phyloP scores from a whole-genome alignment of 148 eudicot genomes.

The Persicaria tinctoria region DNA sequence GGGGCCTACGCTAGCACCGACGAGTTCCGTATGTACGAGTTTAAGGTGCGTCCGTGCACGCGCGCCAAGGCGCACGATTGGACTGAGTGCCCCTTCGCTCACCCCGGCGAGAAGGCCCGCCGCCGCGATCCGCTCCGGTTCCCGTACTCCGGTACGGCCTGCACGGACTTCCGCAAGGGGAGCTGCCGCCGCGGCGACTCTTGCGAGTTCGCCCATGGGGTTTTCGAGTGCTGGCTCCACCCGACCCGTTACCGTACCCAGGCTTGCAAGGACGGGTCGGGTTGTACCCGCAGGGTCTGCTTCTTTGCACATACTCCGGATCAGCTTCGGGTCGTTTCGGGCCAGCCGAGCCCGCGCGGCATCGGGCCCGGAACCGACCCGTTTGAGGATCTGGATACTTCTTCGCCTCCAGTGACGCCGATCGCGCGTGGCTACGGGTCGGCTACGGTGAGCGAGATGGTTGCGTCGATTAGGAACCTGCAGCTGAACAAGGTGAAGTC shows the following conservation, averaged over 20 bases:
- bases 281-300: slow-evolving; percentile 61
- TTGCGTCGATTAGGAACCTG: slow-evolving; percentile 35
- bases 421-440: slow-evolving; percentile 15
- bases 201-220: slow-evolving; percentile 84
- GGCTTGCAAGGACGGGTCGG: slow-evolving; percentile 72
- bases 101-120: slow-evolving; percentile 87
- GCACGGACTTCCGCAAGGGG: slow-evolving; percentile 70
- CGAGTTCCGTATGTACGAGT: slow-evolving; percentile 78
- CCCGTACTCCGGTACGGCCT: slow-evolving; percentile 62
- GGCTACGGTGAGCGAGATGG: slow-evolving; percentile 37
- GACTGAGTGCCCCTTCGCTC: slow-evolving; percentile 92
- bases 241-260: slow-evolving; percentile 79
- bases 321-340: slow-evolving; percentile 49
- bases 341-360: slow-evolving; percentile 13
- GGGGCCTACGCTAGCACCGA: background rate
- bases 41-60: slow-evolving; percentile 82
- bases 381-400: slow-evolving; percentile 21
- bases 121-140: slow-evolving; percentile 63
- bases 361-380: slow-evolving; percentile 19
- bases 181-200: slow-evolving; percentile 52
- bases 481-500: slow-evolving; percentile 30
- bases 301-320: slow-evolving; percentile 77
- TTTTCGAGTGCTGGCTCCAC: slow-evolving; percentile 89
- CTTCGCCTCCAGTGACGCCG: slow-evolving; percentile 42
- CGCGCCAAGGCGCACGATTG: slow-evolving; percentile 78